phyloP scores from a whole-genome alignment of 2,329 filamentous ascomycete species.

The Pseudogymnoascus sp. region DNA sequence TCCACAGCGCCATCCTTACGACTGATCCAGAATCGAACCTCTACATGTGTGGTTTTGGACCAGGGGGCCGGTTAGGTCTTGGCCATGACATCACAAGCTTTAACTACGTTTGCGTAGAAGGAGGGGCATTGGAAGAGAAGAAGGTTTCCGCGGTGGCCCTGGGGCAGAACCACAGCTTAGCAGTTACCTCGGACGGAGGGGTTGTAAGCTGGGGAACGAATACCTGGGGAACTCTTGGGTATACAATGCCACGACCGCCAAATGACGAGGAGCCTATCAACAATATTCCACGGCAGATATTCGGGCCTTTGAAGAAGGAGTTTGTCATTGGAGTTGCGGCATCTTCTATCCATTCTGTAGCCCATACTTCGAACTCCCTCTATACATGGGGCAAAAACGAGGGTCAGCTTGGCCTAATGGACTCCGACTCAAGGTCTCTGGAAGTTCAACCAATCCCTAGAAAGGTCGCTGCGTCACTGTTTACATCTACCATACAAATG shows the following conservation, averaged over 20 bases:
- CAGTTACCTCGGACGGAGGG: slow-evolving; percentile 77
- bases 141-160: slow-evolving; percentile 72
- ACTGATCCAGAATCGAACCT: slow-evolving; percentile 83
- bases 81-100: slow-evolving; percentile 89
- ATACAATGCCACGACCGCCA: slow-evolving; percentile 59
- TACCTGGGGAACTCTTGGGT: slow-evolving; percentile 77
- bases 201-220: slow-evolving; percentile 95
- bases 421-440: slow-evolving; percentile 86
- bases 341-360: slow-evolving; percentile 85
- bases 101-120: slow-evolving; percentile 74
- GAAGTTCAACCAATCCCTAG: slow-evolving; percentile 76
- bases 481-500: slow-evolving; percentile 63
- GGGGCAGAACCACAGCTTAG: slow-evolving; percentile 86
- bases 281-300: slow-evolving; percentile 76
- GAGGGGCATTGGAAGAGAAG: slow-evolving; percentile 63
- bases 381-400: slow-evolving; percentile 96
- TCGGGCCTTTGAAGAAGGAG: slow-evolving; percentile 85
- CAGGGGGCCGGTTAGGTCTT: slow-evolving; percentile 79
- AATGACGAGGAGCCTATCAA: slow-evolving; percentile 81
- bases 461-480: slow-evolving; percentile 80
- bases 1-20: slow-evolving; percentile 85
- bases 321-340: slow-evolving; percentile 74
- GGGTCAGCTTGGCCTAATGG: slow-evolving; percentile 87
- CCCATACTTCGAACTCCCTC: slow-evolving; percentile 71
- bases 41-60: slow-evolving; percentile 86